Base-by-base conservation (phyloP, 2,329 filamentous ascomycete species). In the Akanthomyces lecanii region DNA sequence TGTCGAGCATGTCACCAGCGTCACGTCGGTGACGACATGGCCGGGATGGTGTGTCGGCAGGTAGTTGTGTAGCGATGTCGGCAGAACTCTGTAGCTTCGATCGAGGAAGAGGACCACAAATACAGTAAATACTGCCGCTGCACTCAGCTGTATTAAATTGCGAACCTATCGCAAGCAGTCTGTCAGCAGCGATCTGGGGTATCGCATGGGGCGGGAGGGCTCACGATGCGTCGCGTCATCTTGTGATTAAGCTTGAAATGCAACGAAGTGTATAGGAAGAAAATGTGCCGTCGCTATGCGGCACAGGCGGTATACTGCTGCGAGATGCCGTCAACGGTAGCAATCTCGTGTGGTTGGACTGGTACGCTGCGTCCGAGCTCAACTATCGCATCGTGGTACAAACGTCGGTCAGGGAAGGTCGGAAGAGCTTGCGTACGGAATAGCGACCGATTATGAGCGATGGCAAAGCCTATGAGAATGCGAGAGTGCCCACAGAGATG, bases 41-140 rank as follows among this genome's bases (percentile, higher is more conserved):
- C 92, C 92, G 50, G 90, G 85, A 72, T 96, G 90, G 76, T 97
- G 92, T 65, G 87, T 85, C 30, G 93, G 93, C 71, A 96, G 86
- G 75, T 94, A 91, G 74, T 87, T 89, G 80, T 97, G 93, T 68
- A 97, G 89, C 65, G 89, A 85, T 70, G 88, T 87, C 48, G 93
- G 93, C 42, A 97, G 86, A 64, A 97, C 89, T 68, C 90, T 85
- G 79, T 95, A 96, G 73, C 89, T 91, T 72, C 88, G 90, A 78
- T 97, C 93, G 79, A 97, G 87, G 74, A 96, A 83, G 75, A 94
- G 87, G 67, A 92, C 77, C 70, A 94, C 77, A 69, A 93, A 72
- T 68, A 94, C 80, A 68, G 89, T 85, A 71, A 92, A 79, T 68
- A 84, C 73, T 62, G 85, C 81, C 63, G 92, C 81, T 63, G 86